A percentile compares a stretch with the other conserved stretches of the same genome.
These are phyloP conservation scores for Adiantum capillusveneris DNA, from an alignment of 75 land plant genomes.

Conservation along the genomic window DNA sequence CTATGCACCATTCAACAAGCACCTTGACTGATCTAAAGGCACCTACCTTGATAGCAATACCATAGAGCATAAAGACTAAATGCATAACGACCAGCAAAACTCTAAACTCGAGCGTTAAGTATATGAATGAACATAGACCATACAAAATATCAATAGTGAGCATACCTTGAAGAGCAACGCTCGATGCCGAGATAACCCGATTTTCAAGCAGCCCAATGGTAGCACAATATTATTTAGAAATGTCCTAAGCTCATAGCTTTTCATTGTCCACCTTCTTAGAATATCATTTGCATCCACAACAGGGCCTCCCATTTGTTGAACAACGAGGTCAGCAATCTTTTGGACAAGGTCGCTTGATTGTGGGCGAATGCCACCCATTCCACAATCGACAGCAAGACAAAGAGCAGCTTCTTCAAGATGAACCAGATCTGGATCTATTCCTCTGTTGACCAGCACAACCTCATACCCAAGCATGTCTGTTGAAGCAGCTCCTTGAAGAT, in stretches of 20 bases:
- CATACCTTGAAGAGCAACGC: conserved; percentile 93
- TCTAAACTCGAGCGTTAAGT: too few relatives aligned
- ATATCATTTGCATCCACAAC: conserved; percentile 66
- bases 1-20: too few relatives aligned
- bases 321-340: conserved; percentile 67
- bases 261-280: conserved; percentile 41
- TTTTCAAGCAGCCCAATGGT: conserved; percentile 59
- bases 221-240: conserved; percentile 45
- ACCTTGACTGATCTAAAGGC: too few relatives aligned
- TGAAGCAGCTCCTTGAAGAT: conserved; percentile 48
- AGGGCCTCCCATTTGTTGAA: conserved; percentile 70
- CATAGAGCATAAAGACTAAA: too few relatives aligned
- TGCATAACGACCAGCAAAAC: too few relatives aligned
- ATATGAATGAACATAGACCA: too few relatives aligned
- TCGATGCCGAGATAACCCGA: conserved; percentile 80
- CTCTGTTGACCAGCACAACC: conserved; percentile 61
- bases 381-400: conserved; percentile 23
- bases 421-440: conserved; percentile 40
- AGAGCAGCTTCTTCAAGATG: conserved; percentile 46
- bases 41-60: too few relatives aligned
- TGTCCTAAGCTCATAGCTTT: conserved; percentile 36
- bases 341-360: conserved; percentile 48
- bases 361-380: conserved; percentile 15
- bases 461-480: conserved; percentile 44
- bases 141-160: too few relatives aligned